Evolutionary conservation across 2,329 filamentous ascomycete species (phyloP), one percentile per base, ranked within the genome.

Genomic region (Colletotrichum aenigma): DNA sequence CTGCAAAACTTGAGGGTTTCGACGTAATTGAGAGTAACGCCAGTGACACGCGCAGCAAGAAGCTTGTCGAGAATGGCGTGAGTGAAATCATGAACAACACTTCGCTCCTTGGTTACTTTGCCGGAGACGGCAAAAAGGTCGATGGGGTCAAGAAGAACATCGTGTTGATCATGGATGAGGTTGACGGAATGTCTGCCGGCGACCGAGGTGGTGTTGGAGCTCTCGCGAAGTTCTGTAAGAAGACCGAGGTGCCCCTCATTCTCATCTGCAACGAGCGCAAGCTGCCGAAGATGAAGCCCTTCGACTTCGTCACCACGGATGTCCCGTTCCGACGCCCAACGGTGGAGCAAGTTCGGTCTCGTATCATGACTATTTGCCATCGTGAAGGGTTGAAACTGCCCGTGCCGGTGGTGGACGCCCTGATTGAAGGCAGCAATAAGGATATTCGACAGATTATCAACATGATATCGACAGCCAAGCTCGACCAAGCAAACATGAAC

Each of bases 361-460:
- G 97, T 26, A 95, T 99, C 81, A 96, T 96, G 89, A 98, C 97
- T 0, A 98, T 99, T 78, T 97, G 96, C 81, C 97, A 94, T 84
- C 92, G 96, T 78, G 97, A 99, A 87, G 94, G 94, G 15, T 85
- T 99, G 77, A 98, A 96, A 84, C 91, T 99, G 75, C 94, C 96
- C 0, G 87, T 92, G 6, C 91, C 92, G 70, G 96, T 98, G 21
- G 91, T 99, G 71, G 96, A 98, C 83, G 95, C 96, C 21, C 89
- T 99, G 61, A 98, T 99, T 74, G 96, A 98, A 85, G 97, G 97
- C 24, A 98, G 94, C 77, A 95, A 96, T 84, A 95, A 97, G 71
- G 97, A 99, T 83, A 99, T 99, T 78, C 93, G 97, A 52, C 97
- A 98, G 85, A 96, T 98, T 76, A 97, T 99, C 86, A 99, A 99